Base-by-base conservation (phyloP, 2,329 filamentous ascomycete genomes). In the Cercospora sojina region DNA sequence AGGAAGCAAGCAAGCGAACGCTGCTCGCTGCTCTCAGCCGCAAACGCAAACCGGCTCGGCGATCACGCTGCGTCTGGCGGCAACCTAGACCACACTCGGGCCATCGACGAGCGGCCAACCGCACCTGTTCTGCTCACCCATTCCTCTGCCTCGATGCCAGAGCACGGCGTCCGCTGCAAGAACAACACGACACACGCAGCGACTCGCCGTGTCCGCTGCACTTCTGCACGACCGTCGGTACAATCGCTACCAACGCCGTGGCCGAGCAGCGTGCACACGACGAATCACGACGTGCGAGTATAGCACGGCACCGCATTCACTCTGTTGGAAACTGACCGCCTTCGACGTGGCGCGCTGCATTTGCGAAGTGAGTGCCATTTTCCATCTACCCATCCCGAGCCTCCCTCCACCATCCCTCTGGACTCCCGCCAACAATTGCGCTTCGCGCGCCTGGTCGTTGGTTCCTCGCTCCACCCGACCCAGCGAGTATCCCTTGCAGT, bases 261-360 rank as follows among this genome's bases (percentile, higher is more conserved):
- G 70, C 41, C 59, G 55, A 69, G 64, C 65, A 38, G 60, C 59
- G 12, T 59, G 35, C 62, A 64, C 25, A 62, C 65, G 59, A 66
- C 67, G 65, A 69, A 70, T 69, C 69, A 69, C 53, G 67, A 68
- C 65, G 64, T 35, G 62, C 16, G 49, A 29, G 47, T 20, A 35
- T 55, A 18, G 53, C 49, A 59, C 59, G 43, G 66, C 62, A 60
- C 60, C 55, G 61, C 64, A 38, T 62, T 32, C 61, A 68, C 64
- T 69, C 62, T 67, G 51, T 59, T 67, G 65, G 67, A 66, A 65
- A 72, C 71, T 67, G 66, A 70, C 68, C 68, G 66, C 64, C 68
- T 68, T 32, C 25, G 43, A 63, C 43, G 32, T 51, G 53, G 51
- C 59, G 38, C 51, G 32, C 58, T 63, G 55, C 31, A 59, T 63